Evolutionary conservation across 192 early-diverging fungal genomes (phyloP), one percentile per base, ranked within the genome.

Genomic region (Podila horticola): DNA sequence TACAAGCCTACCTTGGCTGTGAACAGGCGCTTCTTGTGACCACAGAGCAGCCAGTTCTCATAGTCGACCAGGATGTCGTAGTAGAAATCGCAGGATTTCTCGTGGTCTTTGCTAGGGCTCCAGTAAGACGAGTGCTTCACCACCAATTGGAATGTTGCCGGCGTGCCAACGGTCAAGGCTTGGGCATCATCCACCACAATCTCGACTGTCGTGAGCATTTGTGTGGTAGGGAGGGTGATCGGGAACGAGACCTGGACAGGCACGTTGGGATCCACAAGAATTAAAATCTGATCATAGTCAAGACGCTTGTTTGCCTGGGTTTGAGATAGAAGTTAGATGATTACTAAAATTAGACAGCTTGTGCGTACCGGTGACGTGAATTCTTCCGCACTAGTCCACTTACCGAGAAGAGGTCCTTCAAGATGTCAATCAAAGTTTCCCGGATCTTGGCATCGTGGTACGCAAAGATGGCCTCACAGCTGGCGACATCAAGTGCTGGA

Each of bases 11-110:
- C 92, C 86, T 93, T 87, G 9, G 89, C 84, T 33, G 31, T 31
- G 66, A 93, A 90, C 26, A 83, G 67, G 48, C 88, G 62, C 74
- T 90, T 89, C 62, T 84, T 87, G 62, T 89, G 88, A 6, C 92
- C 92, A 28, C 90, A 85, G 26, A 93, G 66, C 4, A 93, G 52
- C 92, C 92, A 93, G 69, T 90, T 90, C 34, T 90, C 86, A 64
- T 91, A 87, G 66, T 93, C 91, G 1, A 88, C 86, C 41, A 86
- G 60, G 69, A 93, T 87, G 22, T 93, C 90, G 66, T 90, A 93
- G 62, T 67, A 84, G 51, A 88, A 87, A 36, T 88, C 88, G 22
- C 70, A 51, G 45, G 64, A 4, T 3, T 83, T 60, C 26, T 75
- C 69, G 20, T 71, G 73, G 26, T 58, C 68, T 9, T 86, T 63